phyloP scores from a whole-genome alignment of 371 early-diverging fungal species.

The Fennellomyces sp. region DNA sequence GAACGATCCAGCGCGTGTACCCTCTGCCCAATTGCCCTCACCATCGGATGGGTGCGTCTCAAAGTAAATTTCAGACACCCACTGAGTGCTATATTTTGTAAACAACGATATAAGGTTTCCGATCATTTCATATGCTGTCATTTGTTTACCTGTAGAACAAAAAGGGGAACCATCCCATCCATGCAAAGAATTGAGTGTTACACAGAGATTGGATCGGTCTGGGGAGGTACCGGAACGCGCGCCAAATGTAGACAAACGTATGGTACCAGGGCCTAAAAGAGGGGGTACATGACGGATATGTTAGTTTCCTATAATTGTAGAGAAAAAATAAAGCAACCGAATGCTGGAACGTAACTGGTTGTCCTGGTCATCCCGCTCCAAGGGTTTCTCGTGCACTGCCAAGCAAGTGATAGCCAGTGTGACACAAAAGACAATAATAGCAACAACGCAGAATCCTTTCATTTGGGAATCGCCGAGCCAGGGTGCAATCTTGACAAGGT shows the following conservation, averaged over 20 bases:
- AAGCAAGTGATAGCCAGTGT: conserved; percentile 51
- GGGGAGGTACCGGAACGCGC: conserved; percentile 50
- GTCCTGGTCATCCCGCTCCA: conserved; percentile 31
- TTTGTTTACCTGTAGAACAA: conserved; percentile 43
- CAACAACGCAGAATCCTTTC: conserved; percentile 59
- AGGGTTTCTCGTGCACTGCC: conserved; percentile 25
- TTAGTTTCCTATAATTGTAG: neutral
- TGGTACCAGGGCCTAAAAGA: conserved; percentile 37
- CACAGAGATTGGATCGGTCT: conserved; percentile 57
- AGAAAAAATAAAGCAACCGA: neutral
- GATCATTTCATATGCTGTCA: no score
- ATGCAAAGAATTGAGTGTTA: conserved; percentile 71
- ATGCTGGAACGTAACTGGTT: conserved; percentile 7
- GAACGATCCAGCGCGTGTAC: conserved; percentile 63
- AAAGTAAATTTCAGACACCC: conserved; percentile 46
- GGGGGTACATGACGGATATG: no score
- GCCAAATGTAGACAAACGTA: conserved; percentile 45
- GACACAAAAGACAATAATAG: conserved; percentile 48
- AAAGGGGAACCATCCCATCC: conserved; percentile 79
- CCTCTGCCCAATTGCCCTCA: conserved; percentile 23
- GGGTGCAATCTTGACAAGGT: conserved; percentile 61
- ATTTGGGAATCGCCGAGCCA: conserved; percentile 62
- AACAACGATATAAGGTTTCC: no score
- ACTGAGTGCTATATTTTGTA: conserved; percentile 30
- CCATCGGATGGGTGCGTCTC: conserved; percentile 15